Conservation (phyloP, 83 land plant species). For the Picea abies region DNA sequence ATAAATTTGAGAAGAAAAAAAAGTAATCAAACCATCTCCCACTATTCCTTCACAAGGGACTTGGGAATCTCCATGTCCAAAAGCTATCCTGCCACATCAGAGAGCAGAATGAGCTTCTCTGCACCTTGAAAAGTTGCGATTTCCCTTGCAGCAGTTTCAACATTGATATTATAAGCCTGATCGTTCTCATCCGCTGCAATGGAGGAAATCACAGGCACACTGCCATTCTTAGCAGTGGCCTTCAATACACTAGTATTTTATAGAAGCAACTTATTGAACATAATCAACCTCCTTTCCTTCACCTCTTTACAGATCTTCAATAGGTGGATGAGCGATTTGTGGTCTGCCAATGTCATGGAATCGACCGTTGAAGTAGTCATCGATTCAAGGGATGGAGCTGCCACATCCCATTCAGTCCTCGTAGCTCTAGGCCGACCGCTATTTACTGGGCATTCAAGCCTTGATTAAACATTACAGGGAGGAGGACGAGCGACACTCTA, state of each 20-base stretch:
- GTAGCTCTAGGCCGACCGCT: no score
- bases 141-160: constrained; percentile 93
- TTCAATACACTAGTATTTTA: constrained; percentile 64
- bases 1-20: no score
- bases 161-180: constrained; percentile 88
- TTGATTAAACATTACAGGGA: no score
- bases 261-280: constrained; percentile 79
- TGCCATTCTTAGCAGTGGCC: constrained; percentile 44
- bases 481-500: no score
- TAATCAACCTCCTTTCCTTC: constrained; percentile 62
- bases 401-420: no score
- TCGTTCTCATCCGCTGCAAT: constrained; percentile 81
- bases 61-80: constrained; percentile 53
- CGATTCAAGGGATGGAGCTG: no score
- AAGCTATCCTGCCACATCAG: constrained; percentile 89
- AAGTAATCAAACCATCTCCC: no score
- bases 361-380: no score
- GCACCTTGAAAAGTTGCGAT: constrained; percentile 91
- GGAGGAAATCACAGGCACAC: constrained; percentile 87
- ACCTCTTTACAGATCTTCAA: no score
- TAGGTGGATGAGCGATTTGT: no score
- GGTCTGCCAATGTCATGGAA: no score
- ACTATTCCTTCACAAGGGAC: constrained; percentile 66
- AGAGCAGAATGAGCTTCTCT: constrained; percentile 89
- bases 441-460: no score